phyloP scores from a whole-genome alignment of 768 basidiomycete species.

The Phanerodontia chrysosporium region DNA sequence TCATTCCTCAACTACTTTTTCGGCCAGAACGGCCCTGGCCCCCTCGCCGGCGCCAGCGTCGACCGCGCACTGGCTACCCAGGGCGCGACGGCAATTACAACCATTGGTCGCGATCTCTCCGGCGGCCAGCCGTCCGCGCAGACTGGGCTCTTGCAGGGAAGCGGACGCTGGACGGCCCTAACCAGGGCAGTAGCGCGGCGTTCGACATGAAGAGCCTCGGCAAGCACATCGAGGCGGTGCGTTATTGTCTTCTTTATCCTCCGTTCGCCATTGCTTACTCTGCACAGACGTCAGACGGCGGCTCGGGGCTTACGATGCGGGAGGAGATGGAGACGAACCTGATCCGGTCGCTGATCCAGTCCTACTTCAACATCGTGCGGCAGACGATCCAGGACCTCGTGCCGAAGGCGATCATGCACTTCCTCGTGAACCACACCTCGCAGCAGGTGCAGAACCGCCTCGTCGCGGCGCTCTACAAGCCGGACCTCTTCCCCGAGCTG shows the following conservation, averaged over 20 bases:
- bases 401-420: conserved; percentile 98
- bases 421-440: conserved; percentile 94
- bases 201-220: conserved; percentile 99
- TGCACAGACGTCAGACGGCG: conserved; percentile 51
- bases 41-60: conserved; percentile 52
- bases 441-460: conserved; percentile 95
- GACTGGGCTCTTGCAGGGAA: conserved; percentile 64
- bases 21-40: conserved; percentile 82
- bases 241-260: conserved; percentile 23
- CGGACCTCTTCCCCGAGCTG: conserved; percentile 85
- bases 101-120: conserved; percentile 62
- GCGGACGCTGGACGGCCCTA: conserved; percentile 54
- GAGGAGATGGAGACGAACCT: conserved; percentile 97
- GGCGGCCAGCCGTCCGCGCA: conserved; percentile 36
- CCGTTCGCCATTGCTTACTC: not conserved
- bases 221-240: conserved; percentile 94
- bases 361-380: conserved; percentile 94
- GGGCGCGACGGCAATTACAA: conserved; percentile 34
- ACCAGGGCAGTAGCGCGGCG: conserved; percentile 57
- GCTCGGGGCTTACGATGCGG: conserved; percentile 60
- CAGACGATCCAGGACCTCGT: conserved; percentile 96
- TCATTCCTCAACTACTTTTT: conserved; percentile 98
- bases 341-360: conserved; percentile 90
- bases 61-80: conserved; percentile 30
- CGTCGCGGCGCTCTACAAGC: conserved; percentile 93